These are phyloP conservation scores for Parasitella parasitica DNA, from an alignment of 371 early-diverging fungal genomes.

Conservation along the genomic window DNA sequence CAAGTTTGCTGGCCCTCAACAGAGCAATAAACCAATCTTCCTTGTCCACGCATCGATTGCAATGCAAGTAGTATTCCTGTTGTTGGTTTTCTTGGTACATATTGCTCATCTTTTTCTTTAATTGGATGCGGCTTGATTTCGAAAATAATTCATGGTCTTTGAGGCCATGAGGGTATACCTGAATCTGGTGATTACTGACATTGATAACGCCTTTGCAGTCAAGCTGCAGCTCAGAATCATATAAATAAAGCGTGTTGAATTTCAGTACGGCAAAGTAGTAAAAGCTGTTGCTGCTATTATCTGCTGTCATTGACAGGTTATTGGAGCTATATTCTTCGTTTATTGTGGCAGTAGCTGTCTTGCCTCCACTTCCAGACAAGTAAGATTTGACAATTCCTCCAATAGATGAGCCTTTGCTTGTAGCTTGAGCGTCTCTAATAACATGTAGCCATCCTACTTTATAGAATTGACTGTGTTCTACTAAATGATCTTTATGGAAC, in stretches of 20 bases:
- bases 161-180: conserved; percentile 62
- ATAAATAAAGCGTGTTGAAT: conserved; percentile 77
- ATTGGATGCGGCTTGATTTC: conserved; percentile 51
- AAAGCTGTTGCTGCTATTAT: background rate
- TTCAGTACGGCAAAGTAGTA: conserved; percentile 73
- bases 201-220: conserved; percentile 79
- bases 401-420: conserved; percentile 24
- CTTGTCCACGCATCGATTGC: conserved; percentile 69
- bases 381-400: conserved; percentile 41
- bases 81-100: background rate
- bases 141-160: conserved; percentile 63
- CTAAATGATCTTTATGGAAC: conserved; percentile 5
- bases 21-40: conserved; percentile 87
- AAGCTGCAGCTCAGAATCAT: conserved; percentile 77
- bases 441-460: conserved; percentile 55
- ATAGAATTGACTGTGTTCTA: conserved; percentile 23
- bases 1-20: conserved; percentile 39
- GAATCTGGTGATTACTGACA: conserved; percentile 64
- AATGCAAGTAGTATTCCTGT: conserved; percentile 51
- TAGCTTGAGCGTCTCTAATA: conserved; percentile 29
- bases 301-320: background rate
- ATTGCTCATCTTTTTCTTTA: conserved; percentile 25
- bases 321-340: background rate
- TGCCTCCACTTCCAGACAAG: conserved; percentile 19
- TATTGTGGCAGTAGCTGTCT: conserved; percentile 22